These are phyloP conservation scores for Fragilaria crotonensis DNA, from an alignment of 108 stramenopile genomes.

Conservation along the genomic window DNA sequence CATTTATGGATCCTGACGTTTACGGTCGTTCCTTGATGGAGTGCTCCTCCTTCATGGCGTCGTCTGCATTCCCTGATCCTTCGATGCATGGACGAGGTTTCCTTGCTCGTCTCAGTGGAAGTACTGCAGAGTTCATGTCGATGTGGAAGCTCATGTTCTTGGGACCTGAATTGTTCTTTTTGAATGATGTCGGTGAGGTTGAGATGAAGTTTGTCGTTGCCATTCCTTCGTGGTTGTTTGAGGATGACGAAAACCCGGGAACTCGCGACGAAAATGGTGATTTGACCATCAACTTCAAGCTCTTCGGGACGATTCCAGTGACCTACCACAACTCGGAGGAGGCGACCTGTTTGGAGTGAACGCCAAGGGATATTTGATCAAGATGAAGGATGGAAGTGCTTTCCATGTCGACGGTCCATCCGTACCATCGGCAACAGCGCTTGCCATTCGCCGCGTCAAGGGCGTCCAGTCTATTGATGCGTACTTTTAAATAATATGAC, in stretches of 20 bases:
- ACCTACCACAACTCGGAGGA: slow-evolving; percentile 87
- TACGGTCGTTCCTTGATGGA: slow-evolving; percentile 94
- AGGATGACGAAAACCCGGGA: slow-evolving; percentile 51
- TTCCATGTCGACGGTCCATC: slow-evolving; percentile 45
- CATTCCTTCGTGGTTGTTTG: slow-evolving; percentile 88
- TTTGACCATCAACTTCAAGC: slow-evolving; percentile 75
- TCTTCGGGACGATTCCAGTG: slow-evolving; percentile 81
- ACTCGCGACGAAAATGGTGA: slow-evolving; percentile 74
- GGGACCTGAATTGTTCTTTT: slow-evolving; percentile 65
- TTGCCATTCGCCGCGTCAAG: slow-evolving; percentile 60
- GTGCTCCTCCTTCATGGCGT: slow-evolving; percentile 88
- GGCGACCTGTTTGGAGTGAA: slow-evolving; percentile 60
- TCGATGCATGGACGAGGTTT: slow-evolving; percentile 78
- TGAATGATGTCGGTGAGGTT: slow-evolving; percentile 65
- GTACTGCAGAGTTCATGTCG: slow-evolving; percentile 92
- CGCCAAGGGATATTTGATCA: slow-evolving; percentile 70
- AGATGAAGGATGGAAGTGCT: slow-evolving; percentile 62
- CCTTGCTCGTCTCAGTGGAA: slow-evolving; percentile 91
- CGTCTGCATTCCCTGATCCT: slow-evolving; percentile 87
- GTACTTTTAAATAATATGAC: slow-evolving; percentile 71
- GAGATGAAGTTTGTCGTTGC: slow-evolving; percentile 82
- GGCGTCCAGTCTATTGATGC: slow-evolving; percentile 72
- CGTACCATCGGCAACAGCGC: slow-evolving; percentile 60
- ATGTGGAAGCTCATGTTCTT: slow-evolving; percentile 94
- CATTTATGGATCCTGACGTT: slow-evolving; percentile 87